A percentile compares a stretch with the other conserved stretches of the same genome.
Conservation (phyloP, 1,284 basidiomycete species). For the Ceratobasidium sp. region DNA sequence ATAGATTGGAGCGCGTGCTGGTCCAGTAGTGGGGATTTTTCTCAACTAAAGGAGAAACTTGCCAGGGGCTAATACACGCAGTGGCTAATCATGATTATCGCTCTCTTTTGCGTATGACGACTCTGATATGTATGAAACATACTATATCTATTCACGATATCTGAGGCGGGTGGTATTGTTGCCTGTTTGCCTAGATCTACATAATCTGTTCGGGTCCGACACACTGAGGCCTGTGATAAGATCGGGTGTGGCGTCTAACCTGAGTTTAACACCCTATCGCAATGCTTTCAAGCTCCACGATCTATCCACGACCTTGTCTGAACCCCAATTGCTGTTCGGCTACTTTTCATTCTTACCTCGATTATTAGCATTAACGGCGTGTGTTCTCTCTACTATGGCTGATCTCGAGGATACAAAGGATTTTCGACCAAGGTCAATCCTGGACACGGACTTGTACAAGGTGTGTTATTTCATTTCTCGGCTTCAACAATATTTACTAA, state of each 20-base stretch:
- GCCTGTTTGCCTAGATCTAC: background rate
- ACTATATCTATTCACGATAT: background rate
- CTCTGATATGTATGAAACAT: background rate
- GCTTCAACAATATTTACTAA: conserved; percentile 14
- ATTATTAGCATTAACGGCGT: background rate
- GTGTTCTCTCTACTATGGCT: conserved; percentile 2
- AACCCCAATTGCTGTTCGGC: background rate
- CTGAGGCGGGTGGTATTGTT: background rate
- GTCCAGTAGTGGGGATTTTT: conserved; percentile 38
- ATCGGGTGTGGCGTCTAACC: no score
- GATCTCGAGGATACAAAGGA: conserved; percentile 21
- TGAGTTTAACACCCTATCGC: background rate
- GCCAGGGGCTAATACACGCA: conserved; percentile 12
- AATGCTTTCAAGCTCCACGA: background rate
- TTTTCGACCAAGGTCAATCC: conserved; percentile 66
- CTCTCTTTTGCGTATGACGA: conserved; percentile 16
- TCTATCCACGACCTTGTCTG: no score
- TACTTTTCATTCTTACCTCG: background rate
- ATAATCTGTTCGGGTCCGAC: conserved; percentile 14
- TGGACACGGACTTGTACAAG: conserved; percentile 98
- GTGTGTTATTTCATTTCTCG: conserved; percentile 58
- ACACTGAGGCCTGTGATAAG: background rate
- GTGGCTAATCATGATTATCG: conserved; percentile 1
- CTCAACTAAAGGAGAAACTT: conserved; percentile 40
- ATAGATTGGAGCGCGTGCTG: conserved; percentile 41